Percentiles rank a stretch among this genome's conserved stretches.
phyloP scores from a whole-genome alignment of 768 basidiomycete species.

The Tephrocybe sp. region DNA sequence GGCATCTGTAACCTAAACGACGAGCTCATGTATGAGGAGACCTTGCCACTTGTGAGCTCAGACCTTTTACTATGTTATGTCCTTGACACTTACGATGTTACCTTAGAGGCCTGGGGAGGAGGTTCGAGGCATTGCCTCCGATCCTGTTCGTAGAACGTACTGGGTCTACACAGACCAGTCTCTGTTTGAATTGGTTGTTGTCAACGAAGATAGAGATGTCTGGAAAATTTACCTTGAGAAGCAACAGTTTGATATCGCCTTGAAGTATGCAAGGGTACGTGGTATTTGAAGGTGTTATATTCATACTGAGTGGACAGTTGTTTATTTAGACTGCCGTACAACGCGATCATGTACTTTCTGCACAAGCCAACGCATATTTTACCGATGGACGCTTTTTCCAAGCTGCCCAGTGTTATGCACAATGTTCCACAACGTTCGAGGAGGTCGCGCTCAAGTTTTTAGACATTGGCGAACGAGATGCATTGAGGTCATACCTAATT shows the following conservation, averaged over 20 bases:
- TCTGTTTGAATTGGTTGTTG: conserved; percentile 81
- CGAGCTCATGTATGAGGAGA: conserved; percentile 78
- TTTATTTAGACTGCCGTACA: conserved; percentile 73
- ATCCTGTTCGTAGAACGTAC: conserved; percentile 85
- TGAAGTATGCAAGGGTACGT: conserved; percentile 78
- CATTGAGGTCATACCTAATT: conserved; percentile 85
- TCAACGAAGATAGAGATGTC: conserved; percentile 89
- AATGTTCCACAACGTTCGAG: conserved; percentile 85
- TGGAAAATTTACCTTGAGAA: conserved; percentile 89
- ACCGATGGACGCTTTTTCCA: conserved; percentile 80
- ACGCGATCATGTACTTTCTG: conserved; percentile 76
- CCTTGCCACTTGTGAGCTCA: conserved; percentile 69
- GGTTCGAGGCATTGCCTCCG: conserved; percentile 73
- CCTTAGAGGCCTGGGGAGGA: conserved; percentile 72
- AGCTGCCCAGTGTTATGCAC: conserved; percentile 89
- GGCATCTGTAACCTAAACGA: conserved; percentile 82
- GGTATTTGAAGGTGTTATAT: neutral
- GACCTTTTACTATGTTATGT: neutral
- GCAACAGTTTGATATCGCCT: conserved; percentile 72
- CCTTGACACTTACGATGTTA: neutral
- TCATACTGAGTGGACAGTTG: neutral
- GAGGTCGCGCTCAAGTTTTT: conserved; percentile 89
- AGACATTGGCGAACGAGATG: conserved; percentile 87
- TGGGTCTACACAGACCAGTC: conserved; percentile 93
- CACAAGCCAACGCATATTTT: conserved; percentile 82